Conservation (phyloP, 352 stramenopile genomes). For the Thraustotheca clavata region DNA sequence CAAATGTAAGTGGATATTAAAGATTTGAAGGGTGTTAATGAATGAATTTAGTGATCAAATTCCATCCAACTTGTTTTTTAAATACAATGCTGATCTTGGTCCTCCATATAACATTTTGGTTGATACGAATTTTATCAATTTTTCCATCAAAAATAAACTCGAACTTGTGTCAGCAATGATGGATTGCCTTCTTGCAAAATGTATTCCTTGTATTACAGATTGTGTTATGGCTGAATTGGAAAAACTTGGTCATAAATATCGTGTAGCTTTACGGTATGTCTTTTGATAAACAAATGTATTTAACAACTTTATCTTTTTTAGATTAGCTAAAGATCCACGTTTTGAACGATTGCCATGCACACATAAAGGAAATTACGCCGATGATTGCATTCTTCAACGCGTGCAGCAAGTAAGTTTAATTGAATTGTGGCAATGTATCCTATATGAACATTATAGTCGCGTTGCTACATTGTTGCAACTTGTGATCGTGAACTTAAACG, state of each 20-base stretch:
- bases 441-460: constrained; percentile 49
- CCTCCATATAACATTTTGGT: constrained; percentile 98
- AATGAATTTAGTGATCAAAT: constrained; percentile 84
- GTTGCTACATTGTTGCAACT: constrained; percentile 99
- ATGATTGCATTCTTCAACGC: constrained; percentile 95
- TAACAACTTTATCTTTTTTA: background rate
- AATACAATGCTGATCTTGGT: constrained; percentile 98
- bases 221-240: constrained; percentile 99
- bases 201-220: constrained; percentile 97
- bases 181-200: constrained; percentile 99
- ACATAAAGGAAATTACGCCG: constrained; percentile 99
- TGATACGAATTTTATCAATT: constrained; percentile 99
- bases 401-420: constrained; percentile 54
- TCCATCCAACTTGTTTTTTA: constrained; percentile 98
- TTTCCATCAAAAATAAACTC: constrained; percentile 99
- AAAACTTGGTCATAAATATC: constrained; percentile 98
- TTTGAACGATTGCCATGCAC: constrained; percentile 98
- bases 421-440: background rate
- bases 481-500: constrained; percentile 99
- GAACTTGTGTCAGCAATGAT: constrained; percentile 99
- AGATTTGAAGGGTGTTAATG: background rate
- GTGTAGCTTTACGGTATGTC: constrained; percentile 61
- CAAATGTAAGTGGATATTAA: constrained; percentile 76
- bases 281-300: background rate
- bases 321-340: constrained; percentile 95